Percentiles rank a stretch among this genome's conserved stretches.
Evolutionary conservation across 2,329 filamentous ascomycete species (phyloP).

Genomic region (Madurella fahalii): DNA sequence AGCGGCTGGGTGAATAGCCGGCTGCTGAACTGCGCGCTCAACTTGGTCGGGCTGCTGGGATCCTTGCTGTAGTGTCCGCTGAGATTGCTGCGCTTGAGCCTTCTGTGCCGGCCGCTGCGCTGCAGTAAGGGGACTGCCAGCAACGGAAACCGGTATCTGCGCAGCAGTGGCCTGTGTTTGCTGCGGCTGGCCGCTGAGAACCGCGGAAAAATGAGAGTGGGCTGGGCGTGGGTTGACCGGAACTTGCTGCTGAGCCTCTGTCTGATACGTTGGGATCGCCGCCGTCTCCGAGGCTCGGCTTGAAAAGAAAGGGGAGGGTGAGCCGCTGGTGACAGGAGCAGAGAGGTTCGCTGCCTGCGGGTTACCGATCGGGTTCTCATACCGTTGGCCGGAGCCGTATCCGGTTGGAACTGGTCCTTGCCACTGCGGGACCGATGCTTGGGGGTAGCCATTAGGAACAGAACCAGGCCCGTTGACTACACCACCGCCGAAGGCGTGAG

Average conservation of each 20-base stretch:
- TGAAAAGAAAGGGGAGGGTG: conserved; percentile 12
- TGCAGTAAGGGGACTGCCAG: conserved; percentile 13
- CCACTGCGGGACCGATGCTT: conserved; percentile 19
- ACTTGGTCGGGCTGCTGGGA: conserved; percentile 12
- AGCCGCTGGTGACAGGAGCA: conserved; percentile 6
- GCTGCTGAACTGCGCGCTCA: conserved; percentile 8
- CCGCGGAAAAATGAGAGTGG: conserved; percentile 17
- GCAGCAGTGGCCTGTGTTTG: conserved; percentile 11
- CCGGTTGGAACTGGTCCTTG: conserved; percentile 14
- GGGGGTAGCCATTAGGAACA: conserved; percentile 17
- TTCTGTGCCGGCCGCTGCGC: conserved; percentile 13
- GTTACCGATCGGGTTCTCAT: conserved; percentile 20
- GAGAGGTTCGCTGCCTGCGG: conserved; percentile 11
- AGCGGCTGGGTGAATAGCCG: background rate
- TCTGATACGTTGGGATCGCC: conserved; percentile 7
- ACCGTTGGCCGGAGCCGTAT: conserved; percentile 18
- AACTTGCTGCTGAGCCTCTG: conserved; percentile 12
- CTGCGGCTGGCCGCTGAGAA: conserved; percentile 14
- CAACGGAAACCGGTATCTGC: conserved; percentile 8
- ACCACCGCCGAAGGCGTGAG: conserved; percentile 13
- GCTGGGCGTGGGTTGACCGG: conserved; percentile 1
- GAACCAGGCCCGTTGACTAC: conserved; percentile 3
- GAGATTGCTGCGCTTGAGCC: conserved; percentile 5
- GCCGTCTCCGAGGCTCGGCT: background rate
- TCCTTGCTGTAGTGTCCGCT: conserved; percentile 22